These are phyloP conservation scores for Ceratobasidium sp. DNA, from an alignment of 1,284 basidiomycete species.

Conservation along the genomic window DNA sequence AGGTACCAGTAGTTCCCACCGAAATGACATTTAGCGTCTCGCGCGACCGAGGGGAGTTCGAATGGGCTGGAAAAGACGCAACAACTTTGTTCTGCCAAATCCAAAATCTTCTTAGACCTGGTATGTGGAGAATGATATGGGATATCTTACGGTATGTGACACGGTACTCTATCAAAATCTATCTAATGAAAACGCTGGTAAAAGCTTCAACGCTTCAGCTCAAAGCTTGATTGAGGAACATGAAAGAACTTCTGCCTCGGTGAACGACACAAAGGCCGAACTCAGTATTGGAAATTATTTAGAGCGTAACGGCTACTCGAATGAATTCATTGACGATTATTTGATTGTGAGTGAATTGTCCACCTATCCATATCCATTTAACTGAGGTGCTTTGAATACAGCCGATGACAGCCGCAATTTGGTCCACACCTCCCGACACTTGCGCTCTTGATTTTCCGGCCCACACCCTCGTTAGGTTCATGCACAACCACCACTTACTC, in stretches of 20 bases:
- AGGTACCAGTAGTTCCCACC: conserved; percentile 65
- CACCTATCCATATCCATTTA: conserved; percentile 15
- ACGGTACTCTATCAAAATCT: not conserved
- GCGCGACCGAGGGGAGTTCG: conserved; percentile 74
- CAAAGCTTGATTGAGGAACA: conserved; percentile 59
- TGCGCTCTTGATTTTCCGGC: conserved; percentile 81
- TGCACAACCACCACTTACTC: conserved; percentile 85
- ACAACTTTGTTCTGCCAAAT: conserved; percentile 76
- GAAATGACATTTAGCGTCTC: conserved; percentile 87
- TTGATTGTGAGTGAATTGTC: conserved; percentile 70
- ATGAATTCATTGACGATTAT: conserved; percentile 81
- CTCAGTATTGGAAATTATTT: conserved; percentile 80
- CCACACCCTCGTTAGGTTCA: conserved; percentile 78
- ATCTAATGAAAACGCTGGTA: not conserved
- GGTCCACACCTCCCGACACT: conserved; percentile 83
- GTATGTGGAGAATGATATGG: conserved; percentile 82
- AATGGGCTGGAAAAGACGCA: conserved; percentile 80
- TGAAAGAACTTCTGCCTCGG: conserved; percentile 38
- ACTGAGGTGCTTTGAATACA: conserved; percentile 53
- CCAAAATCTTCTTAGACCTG: conserved; percentile 70
- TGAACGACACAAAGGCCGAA: conserved; percentile 54
- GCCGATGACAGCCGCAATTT: conserved; percentile 87
- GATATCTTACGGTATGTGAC: conserved; percentile 66
- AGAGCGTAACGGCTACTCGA: conserved; percentile 73
- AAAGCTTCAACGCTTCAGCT: conserved; percentile 80